phyloP scores from a whole-genome alignment of 257 asterid genomes.

The Salvia miltiorrhiza region DNA sequence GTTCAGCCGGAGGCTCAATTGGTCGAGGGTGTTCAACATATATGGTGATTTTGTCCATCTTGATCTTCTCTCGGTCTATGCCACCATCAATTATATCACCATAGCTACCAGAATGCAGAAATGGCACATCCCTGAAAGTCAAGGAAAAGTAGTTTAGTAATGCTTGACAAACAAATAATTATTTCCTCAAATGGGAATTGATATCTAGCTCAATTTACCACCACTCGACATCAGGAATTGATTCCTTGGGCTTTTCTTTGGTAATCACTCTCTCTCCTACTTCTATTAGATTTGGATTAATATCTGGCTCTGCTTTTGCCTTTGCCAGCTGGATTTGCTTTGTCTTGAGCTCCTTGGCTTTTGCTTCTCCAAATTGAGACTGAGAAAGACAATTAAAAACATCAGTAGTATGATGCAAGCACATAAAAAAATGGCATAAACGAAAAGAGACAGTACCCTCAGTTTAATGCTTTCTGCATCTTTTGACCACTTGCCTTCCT shows the following conservation, averaged over 20 bases:
- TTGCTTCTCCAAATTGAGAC: no score
- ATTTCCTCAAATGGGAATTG: not conserved
- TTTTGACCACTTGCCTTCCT: slow-evolving; percentile 97
- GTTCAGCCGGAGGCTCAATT: slow-evolving; percentile 86
- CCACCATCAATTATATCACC: slow-evolving; percentile 44
- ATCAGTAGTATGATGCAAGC: slow-evolving; percentile 6
- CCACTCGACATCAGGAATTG: slow-evolving; percentile 95
- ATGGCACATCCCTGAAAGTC: slow-evolving; percentile 67
- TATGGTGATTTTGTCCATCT: slow-evolving; percentile 71
- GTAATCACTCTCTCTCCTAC: slow-evolving; percentile 76
- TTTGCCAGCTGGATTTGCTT: slow-evolving; percentile 92
- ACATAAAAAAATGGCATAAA: not conserved
- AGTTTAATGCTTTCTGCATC: slow-evolving; percentile 80
- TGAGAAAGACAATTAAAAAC: slow-evolving; percentile 24
- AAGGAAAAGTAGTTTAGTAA: not conserved
- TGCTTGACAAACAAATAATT: not conserved
- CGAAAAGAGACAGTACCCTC: slow-evolving; percentile 46
- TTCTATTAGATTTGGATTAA: slow-evolving; percentile 91
- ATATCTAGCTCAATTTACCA: slow-evolving; percentile 80
- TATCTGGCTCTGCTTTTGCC: slow-evolving; percentile 87
- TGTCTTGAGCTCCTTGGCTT: slow-evolving; percentile 80
- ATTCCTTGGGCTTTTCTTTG: slow-evolving; percentile 77
- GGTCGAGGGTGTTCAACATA: slow-evolving; percentile 91
- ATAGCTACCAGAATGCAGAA: slow-evolving; percentile 55
- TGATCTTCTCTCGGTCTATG: slow-evolving; percentile 43